phyloP scores from a whole-genome alignment of 345 rosid species.

The Pelargonium nanum region DNA sequence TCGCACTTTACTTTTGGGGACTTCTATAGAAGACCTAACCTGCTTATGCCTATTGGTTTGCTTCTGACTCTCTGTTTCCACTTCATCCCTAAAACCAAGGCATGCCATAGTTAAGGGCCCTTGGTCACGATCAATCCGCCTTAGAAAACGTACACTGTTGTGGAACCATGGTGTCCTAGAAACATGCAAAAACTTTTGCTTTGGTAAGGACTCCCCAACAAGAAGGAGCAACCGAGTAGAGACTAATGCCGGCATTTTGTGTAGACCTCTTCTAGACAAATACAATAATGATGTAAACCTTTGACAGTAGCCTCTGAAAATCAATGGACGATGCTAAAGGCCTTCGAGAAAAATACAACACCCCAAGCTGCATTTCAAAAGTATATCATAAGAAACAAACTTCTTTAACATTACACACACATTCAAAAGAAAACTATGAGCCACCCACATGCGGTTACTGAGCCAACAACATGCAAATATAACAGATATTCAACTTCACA shows the following conservation, averaged over 20 bases:
- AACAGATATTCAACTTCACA: too few relatives aligned
- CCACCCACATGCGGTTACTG: too few relatives aligned
- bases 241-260: slow-evolving; percentile 38
- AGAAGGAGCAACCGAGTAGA: slow-evolving; percentile 59
- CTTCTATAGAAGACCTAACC: slow-evolving; percentile 13
- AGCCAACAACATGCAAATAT: too few relatives aligned
- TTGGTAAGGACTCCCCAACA: slow-evolving; percentile 41
- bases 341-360: neutral
- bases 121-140: slow-evolving; percentile 25
- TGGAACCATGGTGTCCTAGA: slow-evolving; percentile 30
- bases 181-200: slow-evolving; percentile 30
- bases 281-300: neutral
- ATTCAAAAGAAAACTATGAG: neutral
- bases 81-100: slow-evolving; percentile 36
- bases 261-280: slow-evolving; percentile 1
- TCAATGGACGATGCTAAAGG: neutral
- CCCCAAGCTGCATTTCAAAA: neutral
- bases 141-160: slow-evolving; percentile 26
- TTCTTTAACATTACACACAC: neutral
- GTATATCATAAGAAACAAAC: too few relatives aligned
- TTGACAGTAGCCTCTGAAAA: neutral
- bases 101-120: slow-evolving; percentile 61
- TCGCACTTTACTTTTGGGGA: slow-evolving; percentile 14
- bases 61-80: slow-evolving; percentile 16
- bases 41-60: slow-evolving; percentile 20